Base-by-base conservation (phyloP, 2,329 filamentous ascomycete genomes). In the Madurella mycetomatis region DNA sequence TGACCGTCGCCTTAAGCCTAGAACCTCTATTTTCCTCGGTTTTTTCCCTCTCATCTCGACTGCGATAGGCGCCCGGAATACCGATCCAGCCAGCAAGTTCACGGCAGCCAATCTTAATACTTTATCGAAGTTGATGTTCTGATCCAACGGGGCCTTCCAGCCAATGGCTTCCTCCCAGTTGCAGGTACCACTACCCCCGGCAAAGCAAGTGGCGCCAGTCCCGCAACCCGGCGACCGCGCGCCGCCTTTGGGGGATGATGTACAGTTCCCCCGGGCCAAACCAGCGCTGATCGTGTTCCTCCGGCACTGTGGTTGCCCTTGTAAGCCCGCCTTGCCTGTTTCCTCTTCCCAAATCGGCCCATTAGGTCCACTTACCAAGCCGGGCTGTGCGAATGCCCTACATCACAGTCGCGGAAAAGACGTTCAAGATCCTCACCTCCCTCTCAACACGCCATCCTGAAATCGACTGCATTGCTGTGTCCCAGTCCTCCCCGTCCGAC, bases 241-340 rank as follows among this genome's bases (percentile, higher is more conserved):
- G 1, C 85, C 85, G 1, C 73, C 72, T 5, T 31, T 58, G 31
- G 56, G 56, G 5, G 39, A 31, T 25, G 37, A 43, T 17, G 17
- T 56, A n/a, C 34, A 31, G 11, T 68, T 87, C n/a, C 77, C 80
- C 1, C 69, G 74, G 41, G 70, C 72, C 19, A 82, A 80, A 62
- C 82, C 83, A 0, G 81, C 79, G 0, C 66, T 90, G 1, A 70
- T 90, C 17, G 77, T 82, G 15, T 90, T 90, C 64, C 75, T 90
- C 5, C 76, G 87, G 34, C 86, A 90, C 67, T 90, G 86, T 66
- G 87, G 86, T 34, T 88, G 86, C 71, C 86, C 86, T 11, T 88
- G 86, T 87, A 77, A 66, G 49, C 34, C 13, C 34, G 78, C 69
- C 19, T 17, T 41, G 19, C 43, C n/a, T 16, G 34, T 45, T 43